These are phyloP conservation scores for Delitschia confertaspora DNA, from an alignment of 495 filamentous ascomycete genomes.

Conservation along the genomic window DNA sequence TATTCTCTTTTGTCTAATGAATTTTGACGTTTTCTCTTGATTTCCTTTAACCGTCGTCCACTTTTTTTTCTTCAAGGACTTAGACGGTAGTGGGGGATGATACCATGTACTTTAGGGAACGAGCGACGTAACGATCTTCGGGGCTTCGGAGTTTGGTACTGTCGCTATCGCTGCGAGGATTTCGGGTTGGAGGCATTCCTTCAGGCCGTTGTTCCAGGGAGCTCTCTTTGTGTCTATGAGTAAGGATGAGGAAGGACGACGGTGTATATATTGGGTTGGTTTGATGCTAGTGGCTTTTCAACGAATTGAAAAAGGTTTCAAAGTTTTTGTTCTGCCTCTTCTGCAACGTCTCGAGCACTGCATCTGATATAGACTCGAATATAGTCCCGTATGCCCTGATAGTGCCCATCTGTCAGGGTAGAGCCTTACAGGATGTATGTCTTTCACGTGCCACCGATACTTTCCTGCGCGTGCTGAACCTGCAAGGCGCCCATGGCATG, in stretches of 20 bases:
- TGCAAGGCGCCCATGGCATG: no score
- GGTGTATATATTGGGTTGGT: slow-evolving; percentile 9
- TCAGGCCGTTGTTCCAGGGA: no score
- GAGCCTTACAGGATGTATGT: no score
- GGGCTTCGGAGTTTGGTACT: slow-evolving; percentile 2
- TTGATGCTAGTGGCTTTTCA: slow-evolving; percentile 2
- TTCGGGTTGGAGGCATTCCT: no score
- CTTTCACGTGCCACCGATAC: no score
- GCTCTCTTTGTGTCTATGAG: not conserved
- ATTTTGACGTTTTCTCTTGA: not conserved
- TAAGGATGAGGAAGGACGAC: not conserved
- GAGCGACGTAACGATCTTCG: slow-evolving; percentile 1
- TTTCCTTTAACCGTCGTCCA: not conserved
- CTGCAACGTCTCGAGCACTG: no score
- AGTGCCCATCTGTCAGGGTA: no score
- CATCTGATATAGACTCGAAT: no score
- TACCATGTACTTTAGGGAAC: slow-evolving; percentile 20
- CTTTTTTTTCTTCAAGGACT: not conserved
- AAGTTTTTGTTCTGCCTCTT: not conserved
- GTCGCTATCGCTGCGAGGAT: no score
- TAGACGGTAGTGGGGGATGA: slow-evolving; percentile 15
- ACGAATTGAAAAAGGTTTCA: slow-evolving; percentile 1
- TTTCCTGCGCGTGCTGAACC: no score
- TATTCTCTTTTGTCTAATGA: not conserved
- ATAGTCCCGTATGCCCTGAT: no score